Base-by-base conservation (phyloP, 192 early-diverging fungal species). In the Entomortierella chlamydospora region DNA sequence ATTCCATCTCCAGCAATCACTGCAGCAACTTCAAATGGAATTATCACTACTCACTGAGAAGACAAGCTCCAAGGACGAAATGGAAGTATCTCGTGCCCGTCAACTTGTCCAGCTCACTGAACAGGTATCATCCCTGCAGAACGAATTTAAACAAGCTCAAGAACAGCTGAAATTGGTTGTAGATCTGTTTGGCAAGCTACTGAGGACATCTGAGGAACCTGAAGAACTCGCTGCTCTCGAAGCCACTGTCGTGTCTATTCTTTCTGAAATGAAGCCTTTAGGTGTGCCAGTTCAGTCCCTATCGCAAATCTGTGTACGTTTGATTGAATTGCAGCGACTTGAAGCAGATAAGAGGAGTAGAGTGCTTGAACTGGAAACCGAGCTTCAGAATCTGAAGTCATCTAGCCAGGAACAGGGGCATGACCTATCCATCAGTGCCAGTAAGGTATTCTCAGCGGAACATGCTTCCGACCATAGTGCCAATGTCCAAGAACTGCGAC, bases 131-230 rank as follows among this genome's bases (percentile, higher is more conserved):
- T 7, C 34, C 10, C 34, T 37, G 20, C 17, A 58, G 57, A 37
- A 58, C 57, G 43, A 37, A 10, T 22, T 34, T 1, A 33, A 30
- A n/a, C 39, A 56, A 39, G 60, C 69, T 1, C 39, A 54, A 47
- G 60, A 47, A 10, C 59, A 71, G 0, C 1, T 62, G 41, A 25
- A 42, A 17, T 26, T 71, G 10, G 45, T 62, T 22, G 59, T 23
- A 6, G 60, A 61, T 8, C 28, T 71, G 0, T 62, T 71, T 42
- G 60, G 34, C 20, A 71, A 71, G 29, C 37, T 67, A n/a, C 54
- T 66, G 12, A 31, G 17, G 9, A 17, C 25, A 13, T 25, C 51
- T 50, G 72, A 67, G 20, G 64, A 74, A 20, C 41, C 39, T 4
- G 72, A 66, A 23, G 51, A 66, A 34, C 42, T 74, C 0, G 51